Base-by-base conservation (phyloP, 164 flowering plant species). In the Euptelea pleiosperma region DNA sequence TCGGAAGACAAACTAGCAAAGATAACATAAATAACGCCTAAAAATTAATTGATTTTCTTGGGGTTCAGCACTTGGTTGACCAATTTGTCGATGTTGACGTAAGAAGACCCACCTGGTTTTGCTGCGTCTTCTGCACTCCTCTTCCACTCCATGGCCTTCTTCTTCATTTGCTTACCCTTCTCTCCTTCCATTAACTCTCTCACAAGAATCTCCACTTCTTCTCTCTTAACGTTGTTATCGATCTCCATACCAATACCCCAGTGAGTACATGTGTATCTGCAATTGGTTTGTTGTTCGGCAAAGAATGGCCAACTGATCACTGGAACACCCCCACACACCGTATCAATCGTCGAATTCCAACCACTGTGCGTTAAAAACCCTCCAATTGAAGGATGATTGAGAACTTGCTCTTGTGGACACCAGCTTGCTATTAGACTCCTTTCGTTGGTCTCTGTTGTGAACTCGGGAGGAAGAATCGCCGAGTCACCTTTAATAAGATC, bases 231-330 rank as follows among this genome's bases (percentile, higher is more conserved):
- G n/a, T 73, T 52, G 42, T 26, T 73, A 31, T 73, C 64, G 1
- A 76, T 73, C 60, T 76, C 80, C 75, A 62, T 65, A 2, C 80
- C 80, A 0, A 73, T 56, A 3, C 53, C 75, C 80, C 80, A 76
- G 7, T 62, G 41, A 4, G 16, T 44, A 19, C 75, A 73, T 6
- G 62, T 33, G 22, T 45, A 76, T 50, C 69, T 37, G 39, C 80
- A 73, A 19, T 76, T 76, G 7, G 73, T 70, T 26, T 54, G 77
- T 58, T 76, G 80, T 21, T 76, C 80, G 1, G 75, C 77, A 31
- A 73, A 73, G 31, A 70, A 73, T 4, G 80, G 77, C 80, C 75
- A 77, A 39, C 73, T 70, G 0, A 73, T 46, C 67, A 77, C 16
- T 1, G 80, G 75, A 55, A 77, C 75, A 3, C 80, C 80, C 4